A percentile compares a stretch with the other conserved stretches of the same genome.
These are phyloP conservation scores for Zoysia matrella DNA, from an alignment of 202 grass and related monocot species.

Conservation along the genomic window DNA sequence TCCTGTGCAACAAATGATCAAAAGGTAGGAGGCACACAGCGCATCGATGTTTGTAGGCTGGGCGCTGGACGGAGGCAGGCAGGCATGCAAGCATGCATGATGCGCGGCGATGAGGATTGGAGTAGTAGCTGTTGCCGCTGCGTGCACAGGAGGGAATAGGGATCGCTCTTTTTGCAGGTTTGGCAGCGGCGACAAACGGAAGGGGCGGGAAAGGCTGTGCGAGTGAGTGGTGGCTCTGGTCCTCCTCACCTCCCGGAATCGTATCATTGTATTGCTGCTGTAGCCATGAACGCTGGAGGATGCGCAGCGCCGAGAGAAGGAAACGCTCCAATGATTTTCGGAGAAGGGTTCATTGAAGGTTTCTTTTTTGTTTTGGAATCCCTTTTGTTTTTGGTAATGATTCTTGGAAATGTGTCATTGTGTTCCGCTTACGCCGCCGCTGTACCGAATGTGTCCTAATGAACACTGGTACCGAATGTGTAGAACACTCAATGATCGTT, in stretches of 20 bases:
- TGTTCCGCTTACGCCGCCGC: slow-evolving; percentile 26
- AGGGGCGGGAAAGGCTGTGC: slow-evolving; percentile 23
- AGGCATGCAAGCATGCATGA: slow-evolving; percentile 31
- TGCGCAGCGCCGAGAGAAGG: not conserved
- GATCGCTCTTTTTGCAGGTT: slow-evolving; percentile 41
- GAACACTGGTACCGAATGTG: not conserved
- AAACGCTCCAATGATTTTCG: not conserved
- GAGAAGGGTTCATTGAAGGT: not conserved
- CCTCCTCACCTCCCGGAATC: slow-evolving; percentile 15
- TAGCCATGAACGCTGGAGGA: slow-evolving; percentile 5
- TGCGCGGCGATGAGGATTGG: slow-evolving; percentile 17
- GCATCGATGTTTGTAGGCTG: not conserved
- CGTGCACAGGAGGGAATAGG: slow-evolving; percentile 27
- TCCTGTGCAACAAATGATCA: slow-evolving; percentile 47
- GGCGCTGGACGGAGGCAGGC: slow-evolving; percentile 30
- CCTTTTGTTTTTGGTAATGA: not conserved
- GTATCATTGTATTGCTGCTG: slow-evolving; percentile 12
- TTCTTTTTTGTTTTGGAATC: too few species aligned
- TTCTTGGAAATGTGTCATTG: slow-evolving; percentile 41
- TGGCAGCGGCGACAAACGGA: not conserved
- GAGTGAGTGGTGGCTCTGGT: not conserved
- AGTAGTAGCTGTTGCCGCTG: not conserved
- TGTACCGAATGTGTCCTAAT: not conserved
- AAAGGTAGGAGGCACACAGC: slow-evolving; percentile 5
- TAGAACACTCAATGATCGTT: not conserved